phyloP scores from a whole-genome alignment of 306 rosid genomes.

The Boehmeria nivea region DNA sequence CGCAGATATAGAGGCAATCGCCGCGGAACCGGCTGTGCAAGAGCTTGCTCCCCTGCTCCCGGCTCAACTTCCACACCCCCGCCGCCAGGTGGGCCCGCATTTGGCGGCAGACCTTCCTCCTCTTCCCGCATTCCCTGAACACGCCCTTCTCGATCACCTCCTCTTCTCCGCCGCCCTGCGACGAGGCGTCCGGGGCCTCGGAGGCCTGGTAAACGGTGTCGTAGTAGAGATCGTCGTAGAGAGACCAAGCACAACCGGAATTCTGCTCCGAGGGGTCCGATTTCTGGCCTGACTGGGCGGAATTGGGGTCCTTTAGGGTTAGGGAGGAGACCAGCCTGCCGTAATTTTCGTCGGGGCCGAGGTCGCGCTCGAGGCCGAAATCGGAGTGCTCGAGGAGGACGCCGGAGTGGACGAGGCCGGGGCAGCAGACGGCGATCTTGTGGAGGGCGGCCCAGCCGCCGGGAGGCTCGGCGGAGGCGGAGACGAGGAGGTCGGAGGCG shows the following conservation, averaged over 20 bases:
- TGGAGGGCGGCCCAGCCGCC: conserved; percentile 56
- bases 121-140: conserved; percentile 30
- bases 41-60: conserved; percentile 80
- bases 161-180: conserved; percentile 10
- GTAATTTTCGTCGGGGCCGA: conserved; percentile 47
- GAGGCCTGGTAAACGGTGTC: conserved; percentile 53
- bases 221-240: conserved; percentile 65
- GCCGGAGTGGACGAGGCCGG: conserved; percentile 77
- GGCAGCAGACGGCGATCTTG: conserved; percentile 82
- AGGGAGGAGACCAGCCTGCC: conserved; percentile 3
- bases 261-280: conserved; percentile 8
- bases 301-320: neutral
- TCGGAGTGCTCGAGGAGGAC: conserved; percentile 68
- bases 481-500: conserved; percentile 45
- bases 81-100: conserved; percentile 71
- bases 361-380: conserved; percentile 71
- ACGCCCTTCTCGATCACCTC: conserved; percentile 21
- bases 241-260: conserved; percentile 62
- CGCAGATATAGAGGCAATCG: conserved; percentile 70
- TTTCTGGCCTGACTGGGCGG: conserved; percentile 10
- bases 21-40: conserved; percentile 74
- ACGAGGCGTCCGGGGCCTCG: conserved; percentile 27
- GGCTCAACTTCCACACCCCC: conserved; percentile 62
- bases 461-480: conserved; percentile 24
- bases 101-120: conserved; percentile 37